Base-by-base conservation (phyloP, 768 basidiomycete species). In the Flagelloscypha sp. region DNA sequence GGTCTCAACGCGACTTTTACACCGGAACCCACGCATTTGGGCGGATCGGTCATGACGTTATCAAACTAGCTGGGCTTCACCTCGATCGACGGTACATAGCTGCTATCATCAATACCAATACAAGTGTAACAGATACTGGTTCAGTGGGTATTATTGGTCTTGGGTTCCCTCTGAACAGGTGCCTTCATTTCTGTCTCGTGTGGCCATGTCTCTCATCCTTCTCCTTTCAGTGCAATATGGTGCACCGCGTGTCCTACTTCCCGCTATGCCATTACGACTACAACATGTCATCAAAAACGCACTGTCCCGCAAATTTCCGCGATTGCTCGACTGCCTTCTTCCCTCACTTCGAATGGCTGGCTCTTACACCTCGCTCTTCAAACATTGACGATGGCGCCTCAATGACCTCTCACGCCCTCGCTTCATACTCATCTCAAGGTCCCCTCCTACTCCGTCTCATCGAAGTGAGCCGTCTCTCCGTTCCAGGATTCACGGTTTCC, bases 151-250 rank as follows among this genome's bases (percentile, higher is more conserved):
- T 86, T 27, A 66, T 86, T 37, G 84, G 84, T 0, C 61, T 85
- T 7, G 84, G 85, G 0, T 86, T 86, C 43, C 81, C 84, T 3
- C 50, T 72, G 10, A 79, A 79, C 42, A 84, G 82, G 82, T 80
- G 17, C 41, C 4, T 11, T 21, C 31, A 16, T 18, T 15, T 20
- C 23, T 10, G 25, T 30, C 28, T 4, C 24, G 6, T 38, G 15
- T 23, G 3, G 20, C 6, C 24, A 21, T 32, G 15, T 15, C 21
- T 5, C 31, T 41, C 27, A 43, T 35, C 5, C 22, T 27, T 27
- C 32, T 13, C 23, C 34, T 17, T 30, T 35, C 25, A 76, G 73
- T 45, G 61, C 65, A 9, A 61, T 76, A 16, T 74, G 68, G 70
- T 54, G 50, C 24, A 42, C 61, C 11, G 35, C n/a, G n/a, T n/a